Percentiles rank a stretch among this genome's conserved stretches.
Evolutionary conservation across 192 early-diverging fungal species (phyloP).

Genomic region (Linnemannia schmuckeri): DNA sequence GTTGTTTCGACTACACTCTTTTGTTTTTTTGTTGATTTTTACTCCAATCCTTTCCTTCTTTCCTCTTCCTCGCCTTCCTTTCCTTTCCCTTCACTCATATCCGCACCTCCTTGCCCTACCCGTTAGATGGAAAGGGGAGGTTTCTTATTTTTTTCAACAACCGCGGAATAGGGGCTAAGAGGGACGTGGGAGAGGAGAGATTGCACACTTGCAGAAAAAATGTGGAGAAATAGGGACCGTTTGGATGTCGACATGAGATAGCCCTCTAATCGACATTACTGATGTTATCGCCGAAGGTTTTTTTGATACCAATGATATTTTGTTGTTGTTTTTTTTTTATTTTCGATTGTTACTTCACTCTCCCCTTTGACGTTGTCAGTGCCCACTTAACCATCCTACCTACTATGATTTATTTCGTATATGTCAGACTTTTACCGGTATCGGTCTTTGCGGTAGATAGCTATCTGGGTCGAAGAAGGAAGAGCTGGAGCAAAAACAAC

Average conservation of each 20-base stretch:
- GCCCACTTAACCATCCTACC: neutral
- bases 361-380: neutral
- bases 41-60: neutral
- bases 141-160: neutral
- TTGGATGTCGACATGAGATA: neutral
- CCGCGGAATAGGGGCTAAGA: neutral
- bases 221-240: neutral
- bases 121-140: neutral
- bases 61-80: neutral
- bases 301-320: neutral
- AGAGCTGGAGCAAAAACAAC: neutral
- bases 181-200: neutral
- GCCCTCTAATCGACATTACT: neutral
- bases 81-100: neutral
- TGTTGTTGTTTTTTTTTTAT: neutral
- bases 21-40: neutral
- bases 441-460: neutral
- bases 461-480: neutral
- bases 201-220: too few species aligned
- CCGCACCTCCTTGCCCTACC: neutral
- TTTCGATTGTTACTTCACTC: neutral
- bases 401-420: neutral
- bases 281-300: slow-evolving; percentile 5
- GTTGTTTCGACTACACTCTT: slow-evolving; percentile 1
- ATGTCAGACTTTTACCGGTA: slow-evolving; percentile 6